Percentiles rank a stretch among this genome's conserved stretches.
phyloP scores from a whole-genome alignment of 2,329 filamentous ascomycete genomes.

The Colletotrichum incanum region DNA sequence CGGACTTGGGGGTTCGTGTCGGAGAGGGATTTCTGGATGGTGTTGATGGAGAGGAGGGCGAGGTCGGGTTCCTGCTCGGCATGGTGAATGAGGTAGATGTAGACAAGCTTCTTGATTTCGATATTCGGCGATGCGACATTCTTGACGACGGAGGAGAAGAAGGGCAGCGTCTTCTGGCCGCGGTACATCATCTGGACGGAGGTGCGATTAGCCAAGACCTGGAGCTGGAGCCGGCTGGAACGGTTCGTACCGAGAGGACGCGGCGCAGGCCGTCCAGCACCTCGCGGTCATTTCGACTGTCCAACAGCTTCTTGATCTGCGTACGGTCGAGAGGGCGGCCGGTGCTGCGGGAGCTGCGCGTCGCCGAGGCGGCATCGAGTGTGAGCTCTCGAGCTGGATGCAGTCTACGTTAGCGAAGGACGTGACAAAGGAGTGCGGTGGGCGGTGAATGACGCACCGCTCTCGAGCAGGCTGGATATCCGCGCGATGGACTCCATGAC shows the following conservation, averaged over 20 bases:
- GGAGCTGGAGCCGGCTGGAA: background rate
- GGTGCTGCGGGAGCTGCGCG: conserved; percentile 75
- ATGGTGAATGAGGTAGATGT: conserved; percentile 97
- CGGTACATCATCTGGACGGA: conserved; percentile 91
- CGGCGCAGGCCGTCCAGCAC: conserved; percentile 91
- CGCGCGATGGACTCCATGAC: conserved; percentile 95
- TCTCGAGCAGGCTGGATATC: conserved; percentile 95
- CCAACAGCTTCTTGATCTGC: conserved; percentile 94
- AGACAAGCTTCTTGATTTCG: conserved; percentile 97
- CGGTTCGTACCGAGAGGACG: conserved; percentile 82
- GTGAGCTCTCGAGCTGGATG: conserved; percentile 91
- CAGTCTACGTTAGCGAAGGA: conserved; percentile 42
- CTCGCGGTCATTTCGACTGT: conserved; percentile 93
- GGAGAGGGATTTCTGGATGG: conserved; percentile 96
- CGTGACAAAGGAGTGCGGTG: conserved; percentile 28
- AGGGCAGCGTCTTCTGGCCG: conserved; percentile 87
- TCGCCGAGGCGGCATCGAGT: conserved; percentile 94
- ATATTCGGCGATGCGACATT: conserved; percentile 95
- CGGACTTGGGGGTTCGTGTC: conserved; percentile 92
- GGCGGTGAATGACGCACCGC: conserved; percentile 72
- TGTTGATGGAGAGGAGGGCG: conserved; percentile 96
- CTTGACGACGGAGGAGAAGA: conserved; percentile 98
- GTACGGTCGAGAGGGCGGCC: conserved; percentile 79
- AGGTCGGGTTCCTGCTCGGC: conserved; percentile 97
- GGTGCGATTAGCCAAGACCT: conserved; percentile 35